phyloP scores from a whole-genome alignment of 1,139 yeast species.

The Geotrichum fermentans region DNA sequence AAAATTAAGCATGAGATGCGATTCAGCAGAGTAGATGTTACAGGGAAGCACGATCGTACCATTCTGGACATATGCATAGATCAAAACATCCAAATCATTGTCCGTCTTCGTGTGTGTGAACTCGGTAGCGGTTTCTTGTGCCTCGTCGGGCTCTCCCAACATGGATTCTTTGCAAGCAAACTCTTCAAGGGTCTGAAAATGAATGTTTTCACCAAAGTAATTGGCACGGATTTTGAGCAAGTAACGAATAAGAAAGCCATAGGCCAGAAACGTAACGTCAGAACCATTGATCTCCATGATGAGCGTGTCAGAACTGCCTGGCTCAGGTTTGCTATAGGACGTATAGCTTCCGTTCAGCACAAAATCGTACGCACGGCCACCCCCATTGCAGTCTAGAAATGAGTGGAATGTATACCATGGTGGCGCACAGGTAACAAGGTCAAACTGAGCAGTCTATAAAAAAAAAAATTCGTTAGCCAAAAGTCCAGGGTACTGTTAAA shows the following conservation, averaged over 20 bases:
- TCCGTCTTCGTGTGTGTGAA: conserved; percentile 42
- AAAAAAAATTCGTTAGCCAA: too few relatives aligned
- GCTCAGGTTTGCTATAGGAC: conserved; percentile 53
- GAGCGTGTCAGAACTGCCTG: conserved; percentile 65
- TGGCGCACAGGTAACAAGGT: conserved; percentile 67
- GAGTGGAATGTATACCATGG: conserved; percentile 86
- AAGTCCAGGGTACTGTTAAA: too few relatives aligned
- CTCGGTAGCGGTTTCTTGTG: conserved; percentile 13
- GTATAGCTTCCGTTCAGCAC: conserved; percentile 62
- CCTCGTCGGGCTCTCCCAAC: conserved; percentile 5
- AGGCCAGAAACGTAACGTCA: conserved; percentile 62
- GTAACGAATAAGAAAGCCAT: conserved; percentile 75
- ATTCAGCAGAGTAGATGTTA: conserved; percentile 59
- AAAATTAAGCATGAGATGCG: conserved; percentile 61
- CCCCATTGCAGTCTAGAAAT: conserved; percentile 55
- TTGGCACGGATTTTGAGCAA: conserved; percentile 77
- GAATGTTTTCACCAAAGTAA: conserved; percentile 82
- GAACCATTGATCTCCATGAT: conserved; percentile 61
- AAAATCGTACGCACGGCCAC: conserved; percentile 66
- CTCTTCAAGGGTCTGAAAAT: conserved; percentile 82
- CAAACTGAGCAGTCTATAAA: conserved; percentile 51
- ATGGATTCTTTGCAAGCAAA: conserved; percentile 41
- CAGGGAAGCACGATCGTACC: conserved; percentile 73
- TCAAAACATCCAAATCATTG: conserved; percentile 72
- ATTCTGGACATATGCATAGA: conserved; percentile 62